Evolutionary conservation across 2,329 filamentous ascomycete genomes (phyloP).

Genomic region (Albifimbria verrucaria): DNA sequence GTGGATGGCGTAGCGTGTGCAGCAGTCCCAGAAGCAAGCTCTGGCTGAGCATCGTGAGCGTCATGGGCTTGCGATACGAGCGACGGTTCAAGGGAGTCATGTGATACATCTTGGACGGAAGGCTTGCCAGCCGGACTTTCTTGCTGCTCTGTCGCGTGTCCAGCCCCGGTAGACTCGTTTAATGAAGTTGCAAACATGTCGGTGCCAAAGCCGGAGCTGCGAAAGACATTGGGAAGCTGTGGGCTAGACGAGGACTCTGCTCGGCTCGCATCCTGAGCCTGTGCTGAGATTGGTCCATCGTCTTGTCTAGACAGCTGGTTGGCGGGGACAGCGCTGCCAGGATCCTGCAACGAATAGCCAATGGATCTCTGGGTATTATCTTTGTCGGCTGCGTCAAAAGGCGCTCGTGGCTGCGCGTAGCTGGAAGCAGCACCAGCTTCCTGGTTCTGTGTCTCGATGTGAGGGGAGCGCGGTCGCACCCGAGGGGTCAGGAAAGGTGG

Average conservation of each 20-base stretch:
- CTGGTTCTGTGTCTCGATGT: background rate
- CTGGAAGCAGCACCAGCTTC: background rate
- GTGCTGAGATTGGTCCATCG: conserved; percentile 9
- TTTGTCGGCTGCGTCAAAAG: background rate
- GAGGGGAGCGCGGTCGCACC: background rate
- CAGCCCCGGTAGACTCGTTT: conserved; percentile 4
- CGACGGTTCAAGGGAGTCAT: too few species aligned
- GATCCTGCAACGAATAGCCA: background rate
- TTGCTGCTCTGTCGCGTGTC: background rate
- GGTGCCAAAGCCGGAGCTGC: conserved; percentile 58
- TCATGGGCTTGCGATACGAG: too few species aligned
- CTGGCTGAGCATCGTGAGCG: too few species aligned
- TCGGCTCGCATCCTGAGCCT: conserved; percentile 13
- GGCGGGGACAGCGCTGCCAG: background rate
- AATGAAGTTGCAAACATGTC: conserved; percentile 48
- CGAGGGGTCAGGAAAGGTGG: conserved; percentile 12
- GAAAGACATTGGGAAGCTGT: conserved; percentile 53
- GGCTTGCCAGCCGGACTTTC: background rate
- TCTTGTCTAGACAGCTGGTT: conserved; percentile 3
- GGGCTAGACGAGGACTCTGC: conserved; percentile 49
- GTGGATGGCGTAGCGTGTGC: background rate
- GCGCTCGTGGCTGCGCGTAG: background rate
- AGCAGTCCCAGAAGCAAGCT: background rate
- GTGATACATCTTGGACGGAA: too few species aligned
- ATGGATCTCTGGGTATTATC: background rate